Evolutionary conservation across 305 asterid species (phyloP), one percentile per base, ranked within the genome.

Genomic region (Plantago lanceolata): DNA sequence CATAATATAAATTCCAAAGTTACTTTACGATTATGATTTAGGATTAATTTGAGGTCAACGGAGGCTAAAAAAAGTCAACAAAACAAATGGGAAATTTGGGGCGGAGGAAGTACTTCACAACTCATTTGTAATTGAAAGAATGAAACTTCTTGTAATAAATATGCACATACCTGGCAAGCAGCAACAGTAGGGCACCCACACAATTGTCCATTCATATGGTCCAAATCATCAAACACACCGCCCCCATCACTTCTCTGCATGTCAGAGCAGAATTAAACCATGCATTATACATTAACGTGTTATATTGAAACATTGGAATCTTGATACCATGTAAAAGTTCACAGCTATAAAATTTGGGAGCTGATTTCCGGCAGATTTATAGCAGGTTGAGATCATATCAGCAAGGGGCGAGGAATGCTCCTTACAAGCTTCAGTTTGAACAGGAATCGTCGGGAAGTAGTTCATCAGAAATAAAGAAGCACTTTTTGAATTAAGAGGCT

Each of bases 191-290:
- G 71, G 67, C 99, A 93, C 60, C 99, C 99, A 45, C 99, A 93
- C 62, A 93, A 77, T 67, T 79, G 94, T 48, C 97, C 99, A 64
- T 93, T 93, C 95, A 93, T 90, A 66, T 81, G 74, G 83, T 93
- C 97, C 72, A 93, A 35, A 69, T 58, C 85, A 76, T 87, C 90
- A 67, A 87, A 85, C 60, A 85, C 92, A 52, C 97, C 99, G 78
- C 97, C 96, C 31, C 99, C 99, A 73, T 89, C 96, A 72, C 97
- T 93, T 66, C 99, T 85, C 98, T 89, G 96, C 76, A 82, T 67
- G 61, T 68, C 9, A 45, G 24, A 73, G 37, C 57, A 67, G 70
- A 48, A 59, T 63, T 49, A 57, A 47, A 8, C 68, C 56, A 53
- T 12, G 50, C 45, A 62, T 8, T n/a, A 55, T 33, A 67, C 7